phyloP scores from a whole-genome alignment of 495 filamentous ascomycete species.

The Trichoderma erinaceum region DNA sequence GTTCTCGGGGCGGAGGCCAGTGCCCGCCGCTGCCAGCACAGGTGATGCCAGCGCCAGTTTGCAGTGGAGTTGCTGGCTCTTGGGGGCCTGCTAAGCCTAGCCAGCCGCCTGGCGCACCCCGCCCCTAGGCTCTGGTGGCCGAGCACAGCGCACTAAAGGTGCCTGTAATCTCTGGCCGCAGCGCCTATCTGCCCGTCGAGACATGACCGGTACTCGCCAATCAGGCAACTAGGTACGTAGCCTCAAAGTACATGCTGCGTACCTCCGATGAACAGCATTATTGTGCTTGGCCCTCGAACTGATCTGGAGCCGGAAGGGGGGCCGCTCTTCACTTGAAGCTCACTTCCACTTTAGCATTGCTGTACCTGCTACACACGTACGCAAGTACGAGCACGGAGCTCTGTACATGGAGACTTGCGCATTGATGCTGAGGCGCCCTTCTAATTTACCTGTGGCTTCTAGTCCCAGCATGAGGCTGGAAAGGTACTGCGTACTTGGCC shows the following conservation, averaged over 20 bases:
- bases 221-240: no score
- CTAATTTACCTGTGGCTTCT: background rate
- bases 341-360: no score
- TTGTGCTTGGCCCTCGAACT: background rate
- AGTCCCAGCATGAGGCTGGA: background rate
- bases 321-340: no score
- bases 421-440: background rate
- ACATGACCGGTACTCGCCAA: background rate
- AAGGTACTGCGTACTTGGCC: background rate
- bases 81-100: conserved; percentile 6
- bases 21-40: conserved; percentile 6
- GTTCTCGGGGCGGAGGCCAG: background rate
- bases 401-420: background rate
- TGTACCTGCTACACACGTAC: no score
- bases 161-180: background rate
- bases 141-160: background rate
- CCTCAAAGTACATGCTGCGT: background rate
- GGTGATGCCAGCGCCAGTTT: conserved; percentile 7
- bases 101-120: conserved; percentile 13
- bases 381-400: no score
- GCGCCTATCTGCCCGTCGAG: background rate
- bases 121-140: conserved; percentile 6
- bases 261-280: background rate
- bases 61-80: conserved; percentile 11
- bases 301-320: no score